A percentile compares a stretch with the other conserved stretches of the same genome.
phyloP scores from a whole-genome alignment of 2,329 filamentous ascomycete genomes.

The Hymenoscyphus occultus region DNA sequence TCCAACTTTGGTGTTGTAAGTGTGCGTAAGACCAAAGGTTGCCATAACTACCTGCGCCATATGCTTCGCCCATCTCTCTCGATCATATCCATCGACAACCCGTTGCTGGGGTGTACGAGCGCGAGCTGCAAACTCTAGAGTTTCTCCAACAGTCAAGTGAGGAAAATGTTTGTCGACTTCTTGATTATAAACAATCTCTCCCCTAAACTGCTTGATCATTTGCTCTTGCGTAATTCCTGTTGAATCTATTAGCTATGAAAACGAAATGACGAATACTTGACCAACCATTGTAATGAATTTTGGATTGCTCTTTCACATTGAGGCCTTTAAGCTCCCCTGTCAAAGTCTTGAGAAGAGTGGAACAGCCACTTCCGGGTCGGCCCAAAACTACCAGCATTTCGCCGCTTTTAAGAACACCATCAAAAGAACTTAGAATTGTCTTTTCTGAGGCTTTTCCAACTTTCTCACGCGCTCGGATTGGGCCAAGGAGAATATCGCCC shows the following conservation, averaged over 20 bases:
- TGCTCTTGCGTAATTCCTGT: constrained; percentile 45
- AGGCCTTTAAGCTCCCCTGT: constrained; percentile 58
- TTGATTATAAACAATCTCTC: constrained; percentile 70
- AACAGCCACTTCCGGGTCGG: constrained; percentile 62
- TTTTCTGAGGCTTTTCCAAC: constrained; percentile 52
- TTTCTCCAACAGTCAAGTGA: constrained; percentile 71
- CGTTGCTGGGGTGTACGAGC: constrained; percentile 61
- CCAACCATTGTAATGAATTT: constrained; percentile 60
- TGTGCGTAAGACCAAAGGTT: constrained; percentile 69
- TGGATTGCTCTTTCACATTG: constrained; percentile 47
- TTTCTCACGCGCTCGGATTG: constrained; percentile 54
- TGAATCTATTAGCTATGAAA: constrained; percentile 46
- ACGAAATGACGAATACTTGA: constrained; percentile 54
- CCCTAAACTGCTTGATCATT: constrained; percentile 60
- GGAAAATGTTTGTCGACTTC: constrained; percentile 76
- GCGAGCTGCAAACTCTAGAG: constrained; percentile 69
- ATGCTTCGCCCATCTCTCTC: constrained; percentile 47
- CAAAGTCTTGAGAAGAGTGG: constrained; percentile 60
- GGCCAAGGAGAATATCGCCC: constrained; percentile 54
- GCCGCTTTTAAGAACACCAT: constrained; percentile 60
- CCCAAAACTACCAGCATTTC: constrained; percentile 69
- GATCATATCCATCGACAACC: constrained; percentile 55
- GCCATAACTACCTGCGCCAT: constrained; percentile 62
- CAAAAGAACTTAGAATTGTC: constrained; percentile 60
- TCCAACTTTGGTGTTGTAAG: constrained; percentile 70